A percentile compares a stretch with the other conserved stretches of the same genome.
These are phyloP conservation scores for Fusarium vanettenii DNA, from an alignment of 2,329 filamentous ascomycete genomes.

Conservation along the genomic window DNA sequence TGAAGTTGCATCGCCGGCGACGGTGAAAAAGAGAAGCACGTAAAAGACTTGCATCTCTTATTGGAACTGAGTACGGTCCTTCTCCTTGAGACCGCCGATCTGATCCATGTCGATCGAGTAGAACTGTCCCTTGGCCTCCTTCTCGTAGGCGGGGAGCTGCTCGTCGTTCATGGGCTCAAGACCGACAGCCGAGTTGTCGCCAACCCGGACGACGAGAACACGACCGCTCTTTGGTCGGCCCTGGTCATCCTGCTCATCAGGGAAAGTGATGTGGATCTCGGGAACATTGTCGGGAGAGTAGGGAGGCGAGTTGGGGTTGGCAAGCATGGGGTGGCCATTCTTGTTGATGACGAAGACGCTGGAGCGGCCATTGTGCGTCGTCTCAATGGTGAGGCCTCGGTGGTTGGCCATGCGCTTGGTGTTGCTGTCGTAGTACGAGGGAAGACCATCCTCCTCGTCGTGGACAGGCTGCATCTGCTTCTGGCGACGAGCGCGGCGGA, in stretches of 20 bases:
- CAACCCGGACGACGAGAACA: slow-evolving; percentile 91
- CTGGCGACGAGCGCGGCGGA: slow-evolving; percentile 73
- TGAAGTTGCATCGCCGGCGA: slow-evolving; percentile 41
- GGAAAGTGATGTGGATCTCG: slow-evolving; percentile 98
- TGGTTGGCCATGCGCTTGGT: slow-evolving; percentile 62
- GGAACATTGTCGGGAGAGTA: slow-evolving; percentile 86
- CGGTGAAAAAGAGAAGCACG: slow-evolving; percentile 28
- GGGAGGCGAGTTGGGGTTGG: slow-evolving; percentile 80
- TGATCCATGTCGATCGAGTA: slow-evolving; percentile 94
- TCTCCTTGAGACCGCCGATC: slow-evolving; percentile 95
- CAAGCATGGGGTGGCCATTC: slow-evolving; percentile 79
- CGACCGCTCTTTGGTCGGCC: slow-evolving; percentile 86
- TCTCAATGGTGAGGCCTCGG: slow-evolving; percentile 69
- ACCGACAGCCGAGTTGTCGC: slow-evolving; percentile 85
- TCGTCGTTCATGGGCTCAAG: slow-evolving; percentile 87
- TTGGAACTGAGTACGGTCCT: slow-evolving; percentile 64
- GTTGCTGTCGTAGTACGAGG: slow-evolving; percentile 74
- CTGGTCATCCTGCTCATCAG: slow-evolving; percentile 89
- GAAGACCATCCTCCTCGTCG: slow-evolving; percentile 63
- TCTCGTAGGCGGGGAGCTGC: slow-evolving; percentile 88
- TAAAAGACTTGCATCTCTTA: slow-evolving; percentile 39
- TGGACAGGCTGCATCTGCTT: slow-evolving; percentile 56
- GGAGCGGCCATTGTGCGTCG: slow-evolving; percentile 65
- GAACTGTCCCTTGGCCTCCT: slow-evolving; percentile 82
- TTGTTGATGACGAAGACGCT: slow-evolving; percentile 84